Evolutionary conservation across 1,284 basidiomycete genomes (phyloP).

Genomic region (Tylopilus orsonianus): DNA sequence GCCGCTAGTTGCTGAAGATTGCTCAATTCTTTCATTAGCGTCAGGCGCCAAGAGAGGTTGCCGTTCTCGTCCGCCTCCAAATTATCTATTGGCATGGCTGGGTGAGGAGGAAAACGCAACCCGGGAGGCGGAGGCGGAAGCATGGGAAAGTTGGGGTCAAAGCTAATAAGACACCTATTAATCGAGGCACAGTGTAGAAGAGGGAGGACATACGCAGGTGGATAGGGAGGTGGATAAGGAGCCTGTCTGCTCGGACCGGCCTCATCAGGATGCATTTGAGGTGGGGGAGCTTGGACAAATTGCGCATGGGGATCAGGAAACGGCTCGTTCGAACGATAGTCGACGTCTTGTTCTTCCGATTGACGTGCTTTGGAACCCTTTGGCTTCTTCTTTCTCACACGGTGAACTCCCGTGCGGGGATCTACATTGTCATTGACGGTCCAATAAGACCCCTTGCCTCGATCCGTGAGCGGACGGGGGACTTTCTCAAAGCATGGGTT

Average conservation of each 20-base stretch:
- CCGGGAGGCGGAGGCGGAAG: constrained; percentile 53
- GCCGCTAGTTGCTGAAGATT: constrained; percentile 68
- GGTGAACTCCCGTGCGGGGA: constrained; percentile 80
- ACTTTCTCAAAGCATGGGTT: constrained; percentile 95
- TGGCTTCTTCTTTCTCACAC: constrained; percentile 78
- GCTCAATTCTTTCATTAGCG: constrained; percentile 75
- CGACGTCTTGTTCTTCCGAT: constrained; percentile 56
- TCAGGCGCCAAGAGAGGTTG: constrained; percentile 73
- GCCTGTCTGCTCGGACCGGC: constrained; percentile 55
- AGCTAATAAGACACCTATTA: constrained; percentile 40
- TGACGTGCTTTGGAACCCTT: constrained; percentile 47
- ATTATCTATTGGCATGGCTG: constrained; percentile 59
- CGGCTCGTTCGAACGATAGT: constrained; percentile 54
- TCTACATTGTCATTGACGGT: constrained; percentile 85
- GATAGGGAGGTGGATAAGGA: constrained; percentile 57
- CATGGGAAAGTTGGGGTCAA: constrained; percentile 68
- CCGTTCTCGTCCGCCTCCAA: constrained; percentile 75
- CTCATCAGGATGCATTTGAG: constrained; percentile 56
- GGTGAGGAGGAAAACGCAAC: constrained; percentile 59
- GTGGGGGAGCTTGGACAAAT: constrained; percentile 48
- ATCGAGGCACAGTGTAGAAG: not conserved
- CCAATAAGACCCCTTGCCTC: constrained; percentile 86
- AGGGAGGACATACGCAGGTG: constrained; percentile 31
- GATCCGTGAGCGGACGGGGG: constrained; percentile 82
- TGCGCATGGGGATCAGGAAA: constrained; percentile 57